Conservation (phyloP, 73 alveolate genomes). For the Diophrys sp. region DNA sequence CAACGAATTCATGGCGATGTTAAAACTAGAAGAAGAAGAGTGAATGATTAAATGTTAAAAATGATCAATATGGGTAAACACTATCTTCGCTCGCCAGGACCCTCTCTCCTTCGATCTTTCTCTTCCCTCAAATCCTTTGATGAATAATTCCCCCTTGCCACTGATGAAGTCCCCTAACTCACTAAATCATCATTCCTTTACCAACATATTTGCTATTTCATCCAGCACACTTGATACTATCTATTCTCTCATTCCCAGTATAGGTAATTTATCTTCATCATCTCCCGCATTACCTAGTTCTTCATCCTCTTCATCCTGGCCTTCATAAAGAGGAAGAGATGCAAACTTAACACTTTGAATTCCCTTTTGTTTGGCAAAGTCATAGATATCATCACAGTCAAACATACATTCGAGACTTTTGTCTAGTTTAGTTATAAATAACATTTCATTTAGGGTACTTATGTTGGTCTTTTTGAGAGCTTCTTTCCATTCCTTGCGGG, state of each 20-base stretch:
- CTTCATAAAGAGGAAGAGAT: background rate
- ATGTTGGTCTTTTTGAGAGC: background rate
- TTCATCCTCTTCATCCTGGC: no score
- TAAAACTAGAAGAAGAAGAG: constrained; percentile 16
- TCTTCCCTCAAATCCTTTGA: background rate
- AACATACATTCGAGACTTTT: background rate
- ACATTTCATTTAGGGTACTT: background rate
- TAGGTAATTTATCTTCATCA: no score
- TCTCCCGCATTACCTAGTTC: no score
- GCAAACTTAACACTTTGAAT: background rate
- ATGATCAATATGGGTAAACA: constrained; percentile 16
- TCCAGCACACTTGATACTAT: no score
- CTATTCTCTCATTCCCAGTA: no score
- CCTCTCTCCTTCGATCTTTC: background rate
- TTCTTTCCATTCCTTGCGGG: background rate
- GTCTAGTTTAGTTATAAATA: background rate
- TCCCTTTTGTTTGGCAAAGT: background rate
- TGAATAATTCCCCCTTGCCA: no score
- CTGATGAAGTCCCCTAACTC: no score
- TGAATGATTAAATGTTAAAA: constrained; percentile 7
- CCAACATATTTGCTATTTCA: no score
- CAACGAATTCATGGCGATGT: constrained; percentile 31
- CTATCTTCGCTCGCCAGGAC: no score
- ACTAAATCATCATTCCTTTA: no score
- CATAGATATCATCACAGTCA: background rate